Conservation (phyloP, 345 rosid species). For the Gossypium anomalum region DNA sequence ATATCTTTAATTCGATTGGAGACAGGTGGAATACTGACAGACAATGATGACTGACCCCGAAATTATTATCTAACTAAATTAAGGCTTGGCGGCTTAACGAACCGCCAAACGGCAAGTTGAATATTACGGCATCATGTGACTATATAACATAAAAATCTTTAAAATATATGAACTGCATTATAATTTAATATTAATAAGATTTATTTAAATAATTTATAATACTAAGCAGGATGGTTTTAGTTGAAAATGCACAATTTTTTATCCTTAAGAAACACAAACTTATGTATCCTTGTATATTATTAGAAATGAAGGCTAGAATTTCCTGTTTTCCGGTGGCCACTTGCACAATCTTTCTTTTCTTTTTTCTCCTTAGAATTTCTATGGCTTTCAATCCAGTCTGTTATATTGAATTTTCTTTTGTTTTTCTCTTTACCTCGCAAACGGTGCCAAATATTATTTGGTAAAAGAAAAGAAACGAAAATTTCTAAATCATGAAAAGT, state of each 20-base stretch:
- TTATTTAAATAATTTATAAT: too few species aligned
- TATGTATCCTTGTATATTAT: too few species aligned
- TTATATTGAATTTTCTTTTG: background rate
- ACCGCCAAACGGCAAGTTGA: background rate
- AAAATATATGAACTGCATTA: too few species aligned
- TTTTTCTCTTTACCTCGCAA: background rate
- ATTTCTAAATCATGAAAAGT: too few species aligned
- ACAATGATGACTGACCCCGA: background rate
- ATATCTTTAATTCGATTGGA: conserved; percentile 1
- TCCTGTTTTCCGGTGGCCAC: background rate
- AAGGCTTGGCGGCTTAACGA: conserved; percentile 2
- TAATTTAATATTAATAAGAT: too few species aligned
- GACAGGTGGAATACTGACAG: background rate
- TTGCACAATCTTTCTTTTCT: background rate
- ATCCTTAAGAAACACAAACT: too few species aligned
- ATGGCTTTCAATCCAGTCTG: background rate
- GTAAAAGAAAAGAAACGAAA: background rate
- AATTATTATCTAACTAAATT: background rate
- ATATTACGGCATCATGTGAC: too few species aligned
- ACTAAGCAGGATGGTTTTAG: too few species aligned
- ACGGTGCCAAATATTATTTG: too few species aligned
- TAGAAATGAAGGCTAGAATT: background rate
- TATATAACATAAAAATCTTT: too few species aligned
- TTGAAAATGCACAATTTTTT: too few species aligned
- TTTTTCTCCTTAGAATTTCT: background rate